phyloP scores from a whole-genome alignment of 352 stramenopile species.

The Phytophthora sansomeana region DNA sequence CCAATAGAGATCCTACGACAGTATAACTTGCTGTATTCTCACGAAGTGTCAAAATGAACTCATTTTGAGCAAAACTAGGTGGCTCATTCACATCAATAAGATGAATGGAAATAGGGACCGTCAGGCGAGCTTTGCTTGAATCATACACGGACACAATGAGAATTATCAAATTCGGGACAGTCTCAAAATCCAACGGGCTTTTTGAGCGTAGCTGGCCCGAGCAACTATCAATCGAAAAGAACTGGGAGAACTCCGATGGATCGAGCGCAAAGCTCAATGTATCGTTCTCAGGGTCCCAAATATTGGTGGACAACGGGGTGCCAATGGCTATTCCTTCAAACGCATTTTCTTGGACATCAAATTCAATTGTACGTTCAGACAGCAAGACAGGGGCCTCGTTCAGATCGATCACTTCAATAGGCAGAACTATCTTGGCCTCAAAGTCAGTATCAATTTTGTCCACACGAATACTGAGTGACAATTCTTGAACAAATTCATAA shows the following conservation, averaged over 20 bases:
- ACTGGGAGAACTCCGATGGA: constrained; percentile 48
- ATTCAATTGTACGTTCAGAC: constrained; percentile 4
- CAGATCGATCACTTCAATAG: constrained; percentile 23
- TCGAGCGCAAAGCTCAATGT: constrained; percentile 51
- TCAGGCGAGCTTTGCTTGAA: constrained; percentile 12
- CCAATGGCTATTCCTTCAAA: constrained; percentile 30
- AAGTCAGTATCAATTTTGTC: constrained; percentile 16
- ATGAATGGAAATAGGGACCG: constrained; percentile 11
- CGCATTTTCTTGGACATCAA: constrained; percentile 28
- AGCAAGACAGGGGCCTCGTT: constrained; percentile 30
- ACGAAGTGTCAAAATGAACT: constrained; percentile 11
- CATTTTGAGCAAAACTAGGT: constrained; percentile 21
- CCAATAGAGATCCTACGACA: constrained; percentile 12
- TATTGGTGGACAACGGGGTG: constrained; percentile 26
- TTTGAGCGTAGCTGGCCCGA: constrained; percentile 54
- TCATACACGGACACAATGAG: constrained; percentile 32
- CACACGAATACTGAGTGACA: constrained; percentile 27
- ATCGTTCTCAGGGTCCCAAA: constrained; percentile 72
- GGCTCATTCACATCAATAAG: constrained; percentile 33
- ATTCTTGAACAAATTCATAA: constrained; percentile 17
- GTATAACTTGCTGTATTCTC: constrained; percentile 22
- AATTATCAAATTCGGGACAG: constrained; percentile 7
- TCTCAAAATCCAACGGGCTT: constrained; percentile 50
- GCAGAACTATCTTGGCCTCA: constrained; percentile 12
- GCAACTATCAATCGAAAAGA: constrained; percentile 59